Evolutionary conservation across 176 grass and related monocot species (phyloP).

Genomic region (Triticum dicoccoides): DNA sequence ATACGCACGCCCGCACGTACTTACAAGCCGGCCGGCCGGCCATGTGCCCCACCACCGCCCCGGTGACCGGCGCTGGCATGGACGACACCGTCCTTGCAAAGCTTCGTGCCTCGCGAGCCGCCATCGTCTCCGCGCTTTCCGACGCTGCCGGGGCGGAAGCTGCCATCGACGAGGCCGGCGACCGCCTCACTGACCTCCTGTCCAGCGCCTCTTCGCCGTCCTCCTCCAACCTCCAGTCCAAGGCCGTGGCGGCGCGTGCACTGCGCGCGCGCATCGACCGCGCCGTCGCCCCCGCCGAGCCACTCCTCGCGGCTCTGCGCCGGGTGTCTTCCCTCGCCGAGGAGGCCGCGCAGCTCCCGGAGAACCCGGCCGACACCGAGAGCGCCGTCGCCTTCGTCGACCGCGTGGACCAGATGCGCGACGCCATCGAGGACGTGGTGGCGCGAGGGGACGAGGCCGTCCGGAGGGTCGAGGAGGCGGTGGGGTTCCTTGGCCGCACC

Average conservation of each 20-base stretch:
- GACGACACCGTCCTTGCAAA: conserved; percentile 11
- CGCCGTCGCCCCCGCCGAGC: conserved; percentile 33
- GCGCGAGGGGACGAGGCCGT: conserved; percentile 50
- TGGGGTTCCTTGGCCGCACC: conserved; percentile 60
- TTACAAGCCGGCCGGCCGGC: conserved; percentile 20
- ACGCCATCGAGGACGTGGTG: conserved; percentile 38
- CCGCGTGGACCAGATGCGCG: conserved; percentile 48
- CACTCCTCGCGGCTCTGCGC: conserved; percentile 36
- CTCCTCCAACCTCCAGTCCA: conserved; percentile 46
- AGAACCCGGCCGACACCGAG: neutral
- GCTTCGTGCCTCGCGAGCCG: conserved; percentile 39
- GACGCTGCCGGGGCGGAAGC: conserved; percentile 24
- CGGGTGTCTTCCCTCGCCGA: conserved; percentile 39
- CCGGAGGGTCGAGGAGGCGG: conserved; percentile 50
- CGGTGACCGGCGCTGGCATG: neutral
- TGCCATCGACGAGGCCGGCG: conserved; percentile 26
- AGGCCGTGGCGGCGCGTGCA: conserved; percentile 36
- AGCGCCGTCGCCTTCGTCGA: conserved; percentile 34
- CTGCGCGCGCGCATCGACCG: conserved; percentile 52
- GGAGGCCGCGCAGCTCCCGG: conserved; percentile 16
- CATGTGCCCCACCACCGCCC: conserved; percentile 30
- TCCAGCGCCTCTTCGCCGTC: conserved; percentile 24
- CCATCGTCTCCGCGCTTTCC: conserved; percentile 34
- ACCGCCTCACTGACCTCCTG: conserved; percentile 14
- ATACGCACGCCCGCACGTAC: neutral